Base-by-base conservation (phyloP, 2,329 filamentous ascomycete genomes). In the Alternaria angustiovoidea region DNA sequence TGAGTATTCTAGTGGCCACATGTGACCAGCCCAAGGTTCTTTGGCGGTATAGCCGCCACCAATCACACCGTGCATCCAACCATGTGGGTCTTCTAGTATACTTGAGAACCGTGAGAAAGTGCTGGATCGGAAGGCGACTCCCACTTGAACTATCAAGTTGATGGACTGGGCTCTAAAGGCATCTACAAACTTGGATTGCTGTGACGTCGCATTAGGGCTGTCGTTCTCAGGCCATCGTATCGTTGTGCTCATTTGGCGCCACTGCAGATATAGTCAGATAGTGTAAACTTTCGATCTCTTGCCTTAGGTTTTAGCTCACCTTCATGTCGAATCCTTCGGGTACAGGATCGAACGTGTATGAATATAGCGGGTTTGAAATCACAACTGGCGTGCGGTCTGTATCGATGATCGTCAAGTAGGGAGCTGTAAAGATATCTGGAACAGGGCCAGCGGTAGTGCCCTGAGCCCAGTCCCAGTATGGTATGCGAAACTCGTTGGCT, bases 1-100 rank as follows among this genome's bases (percentile, higher is more conserved):
- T 3, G 92, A 92, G 67, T 91, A 90, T 11, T 76, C 70, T 14
- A 92, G 85, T 68, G 89, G 89, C 48, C 88, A 87, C 88, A 94
- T 90, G 68, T 92, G 90, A 2, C 90, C 89, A 36, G 84, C 26
- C 11, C 38, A 32, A 5, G 52, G 43, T 4, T 58, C 57, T 11
- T 57, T 26, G 12, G 54, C 54, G 3, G 52, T 34, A 39, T 63
- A 72, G 12, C 68, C 68, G 2, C 69, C 69, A 3, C 71, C 91
- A 57, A 85, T 87, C 4, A 87, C 39, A 28, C 64, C 64, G 46
- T 77, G 75, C 9, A 77, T 59, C 63, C 63, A 68, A 7, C 73
- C 72, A 57, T 77, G 75, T 3, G 66, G 62, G 28, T 63, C 57
- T 55, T 75, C 72, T 1, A 70, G 24, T 2, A 51, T 55, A 7